These are phyloP conservation scores for Litchi chinensis DNA, from an alignment of 345 rosid genomes.

Conservation along the genomic window DNA sequence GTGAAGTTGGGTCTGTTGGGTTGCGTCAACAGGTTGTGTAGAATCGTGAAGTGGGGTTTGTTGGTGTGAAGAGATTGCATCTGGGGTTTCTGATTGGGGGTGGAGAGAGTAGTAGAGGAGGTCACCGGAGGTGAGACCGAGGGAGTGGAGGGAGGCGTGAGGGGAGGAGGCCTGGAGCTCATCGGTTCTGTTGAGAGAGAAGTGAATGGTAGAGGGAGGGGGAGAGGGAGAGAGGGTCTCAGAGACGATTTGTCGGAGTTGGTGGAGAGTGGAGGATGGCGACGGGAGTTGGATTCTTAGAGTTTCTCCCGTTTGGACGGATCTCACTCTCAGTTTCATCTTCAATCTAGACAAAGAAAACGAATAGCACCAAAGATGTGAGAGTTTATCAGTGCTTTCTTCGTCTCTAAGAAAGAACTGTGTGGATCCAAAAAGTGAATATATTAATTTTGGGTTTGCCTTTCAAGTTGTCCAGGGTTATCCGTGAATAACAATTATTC, in stretches of 20 bases:
- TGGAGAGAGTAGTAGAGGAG: constrained; percentile 57
- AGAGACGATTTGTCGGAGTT: constrained; percentile 44
- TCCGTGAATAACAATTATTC: too few species aligned
- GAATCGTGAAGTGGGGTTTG: constrained; percentile 16
- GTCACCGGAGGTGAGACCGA: constrained; percentile 75
- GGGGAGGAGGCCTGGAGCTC: constrained; percentile 53
- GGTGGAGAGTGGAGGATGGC: constrained; percentile 28
- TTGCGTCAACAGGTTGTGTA: not conserved
- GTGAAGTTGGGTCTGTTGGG: constrained; percentile 2
- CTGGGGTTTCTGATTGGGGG: constrained; percentile 5
- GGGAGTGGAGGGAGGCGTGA: constrained; percentile 47
- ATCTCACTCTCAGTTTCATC: constrained; percentile 73
- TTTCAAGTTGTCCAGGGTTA: too few species aligned
- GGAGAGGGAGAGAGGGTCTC: constrained; percentile 21
- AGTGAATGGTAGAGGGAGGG: constrained; percentile 43
- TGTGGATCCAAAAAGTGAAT: too few species aligned
- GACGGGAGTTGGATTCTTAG: constrained; percentile 50
- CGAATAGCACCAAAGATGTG: too few species aligned
- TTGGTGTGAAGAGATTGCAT: not conserved
- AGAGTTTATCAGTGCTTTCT: too few species aligned
- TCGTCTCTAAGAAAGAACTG: too few species aligned
- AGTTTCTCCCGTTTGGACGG: constrained; percentile 53
- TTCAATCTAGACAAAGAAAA: not conserved
- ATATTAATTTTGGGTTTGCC: too few species aligned
- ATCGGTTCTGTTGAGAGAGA: constrained; percentile 75